Percentiles rank a stretch among this genome's conserved stretches.
Conservation (phyloP, 805 yeast species). For the Starmerella powellii region DNA sequence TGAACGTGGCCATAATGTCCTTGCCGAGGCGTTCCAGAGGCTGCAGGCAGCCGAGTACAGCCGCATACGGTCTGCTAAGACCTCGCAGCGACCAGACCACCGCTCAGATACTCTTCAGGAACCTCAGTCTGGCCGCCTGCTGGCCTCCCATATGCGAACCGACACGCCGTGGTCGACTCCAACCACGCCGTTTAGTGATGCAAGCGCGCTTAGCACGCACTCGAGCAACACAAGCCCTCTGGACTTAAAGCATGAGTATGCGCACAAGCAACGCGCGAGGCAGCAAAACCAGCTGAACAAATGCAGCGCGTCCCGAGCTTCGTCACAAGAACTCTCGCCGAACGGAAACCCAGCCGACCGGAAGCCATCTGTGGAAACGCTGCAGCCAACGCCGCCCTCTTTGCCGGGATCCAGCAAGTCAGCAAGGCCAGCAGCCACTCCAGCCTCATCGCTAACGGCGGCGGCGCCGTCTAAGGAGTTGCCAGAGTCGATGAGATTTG, state of each 20-base stretch:
- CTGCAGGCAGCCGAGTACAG: constrained; percentile 60
- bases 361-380: too few relatives aligned
- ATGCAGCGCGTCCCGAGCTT: too few relatives aligned
- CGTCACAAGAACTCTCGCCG: too few relatives aligned
- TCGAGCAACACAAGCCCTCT: constrained; percentile 5
- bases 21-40: constrained; percentile 45
- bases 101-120: too few relatives aligned
- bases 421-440: constrained; percentile 1
- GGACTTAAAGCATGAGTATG: constrained; percentile 1
- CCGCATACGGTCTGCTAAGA: constrained; percentile 28
- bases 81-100: not conserved
- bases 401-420: not conserved
- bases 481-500: constrained; percentile 26
- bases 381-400: too few relatives aligned
- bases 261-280: not conserved
- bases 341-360: too few relatives aligned
- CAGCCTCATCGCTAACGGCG: not conserved
- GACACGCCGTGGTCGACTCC: constrained; percentile 8
- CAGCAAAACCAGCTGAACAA: too few relatives aligned
- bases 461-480: constrained; percentile 15
- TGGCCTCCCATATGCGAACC: constrained; percentile 3
- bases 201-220: not conserved
- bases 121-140: too few relatives aligned
- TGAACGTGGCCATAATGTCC: constrained; percentile 30
- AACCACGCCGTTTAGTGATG: constrained; percentile 10